Conservation (phyloP, 768 basidiomycete genomes). For the Erythrobasidium yunnanense region DNA sequence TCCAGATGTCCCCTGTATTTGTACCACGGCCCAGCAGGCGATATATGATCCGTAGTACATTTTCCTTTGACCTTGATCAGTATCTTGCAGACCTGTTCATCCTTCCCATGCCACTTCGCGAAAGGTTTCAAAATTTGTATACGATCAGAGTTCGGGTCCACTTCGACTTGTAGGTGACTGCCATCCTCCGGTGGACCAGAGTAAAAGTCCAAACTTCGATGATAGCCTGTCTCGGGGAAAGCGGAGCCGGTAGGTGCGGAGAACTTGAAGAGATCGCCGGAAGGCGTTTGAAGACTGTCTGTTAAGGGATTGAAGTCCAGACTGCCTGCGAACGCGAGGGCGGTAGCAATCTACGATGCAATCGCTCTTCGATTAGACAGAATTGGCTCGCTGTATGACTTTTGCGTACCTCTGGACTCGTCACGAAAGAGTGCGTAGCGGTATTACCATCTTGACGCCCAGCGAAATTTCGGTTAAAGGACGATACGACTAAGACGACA, state of each 20-base stretch:
- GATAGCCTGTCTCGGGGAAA: slow-evolving; percentile 88
- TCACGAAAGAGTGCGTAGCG: slow-evolving; percentile 91
- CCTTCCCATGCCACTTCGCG: slow-evolving; percentile 84
- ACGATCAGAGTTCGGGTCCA: slow-evolving; percentile 73
- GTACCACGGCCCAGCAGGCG: slow-evolving; percentile 96
- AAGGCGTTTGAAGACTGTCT: slow-evolving; percentile 71
- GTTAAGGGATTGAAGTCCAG: slow-evolving; percentile 95
- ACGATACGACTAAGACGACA: slow-evolving; percentile 60
- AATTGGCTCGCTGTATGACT: neutral
- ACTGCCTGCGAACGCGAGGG: slow-evolving; percentile 84
- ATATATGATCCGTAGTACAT: slow-evolving; percentile 57
- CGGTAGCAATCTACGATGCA: slow-evolving; percentile 88
- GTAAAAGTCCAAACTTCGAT: slow-evolving; percentile 94
- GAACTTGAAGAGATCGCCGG: slow-evolving; percentile 97
- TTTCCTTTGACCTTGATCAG: slow-evolving; percentile 99
- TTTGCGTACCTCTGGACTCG: slow-evolving; percentile 38
- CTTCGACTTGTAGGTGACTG: slow-evolving; percentile 69
- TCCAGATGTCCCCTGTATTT: slow-evolving; percentile 98
- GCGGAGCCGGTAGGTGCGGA: slow-evolving; percentile 78
- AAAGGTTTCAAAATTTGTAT: slow-evolving; percentile 85
- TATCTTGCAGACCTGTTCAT: slow-evolving; percentile 72
- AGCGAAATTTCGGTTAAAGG: slow-evolving; percentile 99
- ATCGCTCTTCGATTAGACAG: no score
- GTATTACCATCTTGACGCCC: slow-evolving; percentile 99
- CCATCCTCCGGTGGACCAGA: slow-evolving; percentile 83